Evolutionary conservation across 768 basidiomycete species (phyloP).

Genomic region (Xerocomus brunneocitrinus): DNA sequence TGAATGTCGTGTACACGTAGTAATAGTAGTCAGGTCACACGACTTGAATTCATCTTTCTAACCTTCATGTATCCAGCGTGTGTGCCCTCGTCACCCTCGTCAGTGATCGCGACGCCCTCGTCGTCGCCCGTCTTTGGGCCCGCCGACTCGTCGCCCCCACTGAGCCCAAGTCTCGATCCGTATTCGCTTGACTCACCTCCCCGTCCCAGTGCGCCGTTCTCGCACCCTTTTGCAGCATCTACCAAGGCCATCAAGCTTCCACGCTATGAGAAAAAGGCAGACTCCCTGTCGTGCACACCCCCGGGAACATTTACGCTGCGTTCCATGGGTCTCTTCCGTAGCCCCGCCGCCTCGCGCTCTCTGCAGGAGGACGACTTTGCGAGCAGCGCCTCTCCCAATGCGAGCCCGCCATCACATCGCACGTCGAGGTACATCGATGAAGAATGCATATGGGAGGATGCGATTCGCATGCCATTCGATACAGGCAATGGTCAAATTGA

Average conservation of each 20-base stretch:
- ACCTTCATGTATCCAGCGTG: conserved; percentile 8
- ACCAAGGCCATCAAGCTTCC: conserved; percentile 45
- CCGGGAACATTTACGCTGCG: conserved; percentile 16
- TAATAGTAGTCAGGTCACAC: not conserved
- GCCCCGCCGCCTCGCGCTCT: conserved; percentile 13
- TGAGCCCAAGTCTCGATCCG: conserved; percentile 28
- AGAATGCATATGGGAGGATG: conserved; percentile 45
- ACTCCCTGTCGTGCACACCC: conserved; percentile 20
- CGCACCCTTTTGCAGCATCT: conserved; percentile 58
- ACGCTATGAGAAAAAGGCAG: conserved; percentile 40
- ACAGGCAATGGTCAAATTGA: conserved; percentile 46
- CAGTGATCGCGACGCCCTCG: conserved; percentile 40
- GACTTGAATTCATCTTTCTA: not conserved
- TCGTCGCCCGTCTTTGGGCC: conserved; percentile 43
- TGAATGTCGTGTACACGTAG: not conserved
- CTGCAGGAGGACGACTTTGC: conserved; percentile 26
- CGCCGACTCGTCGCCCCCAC: conserved; percentile 35
- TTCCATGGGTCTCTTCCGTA: conserved; percentile 13
- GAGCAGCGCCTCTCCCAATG: conserved; percentile 6
- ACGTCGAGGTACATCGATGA: conserved; percentile 28
- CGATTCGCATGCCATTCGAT: conserved; percentile 41
- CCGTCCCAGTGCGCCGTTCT: conserved; percentile 6
- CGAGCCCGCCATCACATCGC: conserved; percentile 8
- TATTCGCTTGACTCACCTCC: conserved; percentile 31
- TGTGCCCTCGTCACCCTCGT: conserved; percentile 9